These are phyloP conservation scores for Scenedesmus sp. DNA, from an alignment of 163 green algal species.

Conservation along the genomic window DNA sequence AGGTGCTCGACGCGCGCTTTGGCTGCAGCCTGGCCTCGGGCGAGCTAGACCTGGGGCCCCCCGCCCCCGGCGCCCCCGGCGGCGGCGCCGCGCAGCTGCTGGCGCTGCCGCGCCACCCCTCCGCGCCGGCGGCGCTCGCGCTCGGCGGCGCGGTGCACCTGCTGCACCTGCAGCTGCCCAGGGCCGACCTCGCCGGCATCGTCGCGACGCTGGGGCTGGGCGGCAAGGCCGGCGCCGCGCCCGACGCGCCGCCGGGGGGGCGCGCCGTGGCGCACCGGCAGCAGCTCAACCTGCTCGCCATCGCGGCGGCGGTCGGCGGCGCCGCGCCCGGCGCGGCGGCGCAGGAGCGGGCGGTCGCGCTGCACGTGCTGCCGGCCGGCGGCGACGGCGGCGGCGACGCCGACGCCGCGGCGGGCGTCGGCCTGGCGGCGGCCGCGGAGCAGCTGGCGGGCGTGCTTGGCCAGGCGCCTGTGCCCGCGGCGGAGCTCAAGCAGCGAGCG, in stretches of 20 bases:
- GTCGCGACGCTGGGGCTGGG: conserved; percentile 11
- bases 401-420: background rate
- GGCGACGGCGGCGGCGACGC: background rate
- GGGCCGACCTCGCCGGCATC: conserved; percentile 26
- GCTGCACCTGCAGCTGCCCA: conserved; percentile 24
- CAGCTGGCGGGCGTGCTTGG: background rate
- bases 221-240: background rate
- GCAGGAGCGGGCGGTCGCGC: background rate
- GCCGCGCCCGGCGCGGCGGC: background rate
- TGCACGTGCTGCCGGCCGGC: conserved; percentile 14
- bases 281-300: background rate
- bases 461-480: conserved; percentile 8
- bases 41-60: background rate
- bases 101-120: background rate
- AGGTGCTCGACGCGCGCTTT: conserved; percentile 25
- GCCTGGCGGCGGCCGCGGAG: conserved; percentile 1
- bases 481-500: conserved; percentile 1
- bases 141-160: conserved; percentile 16
- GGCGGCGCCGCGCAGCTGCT: conserved; percentile 6
- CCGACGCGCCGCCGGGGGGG: background rate
- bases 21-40: conserved; percentile 30
- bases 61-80: background rate
- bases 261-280: background rate
- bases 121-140: conserved; percentile 7
- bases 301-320: conserved; percentile 27